phyloP scores from a whole-genome alignment of 75 land plant species.

The Larix kaempferi region DNA sequence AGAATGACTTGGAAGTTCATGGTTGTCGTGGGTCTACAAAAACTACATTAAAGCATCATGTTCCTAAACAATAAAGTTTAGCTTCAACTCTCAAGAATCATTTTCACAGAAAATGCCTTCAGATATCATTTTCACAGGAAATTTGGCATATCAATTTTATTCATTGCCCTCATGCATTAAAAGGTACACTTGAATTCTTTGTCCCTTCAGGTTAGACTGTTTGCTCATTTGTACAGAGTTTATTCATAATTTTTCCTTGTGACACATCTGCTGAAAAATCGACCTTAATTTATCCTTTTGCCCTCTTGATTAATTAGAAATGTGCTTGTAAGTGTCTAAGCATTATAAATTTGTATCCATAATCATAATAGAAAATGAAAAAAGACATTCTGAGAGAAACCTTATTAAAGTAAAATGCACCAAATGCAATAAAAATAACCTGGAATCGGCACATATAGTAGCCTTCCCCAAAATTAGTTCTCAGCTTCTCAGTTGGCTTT shows the following conservation, averaged over 20 bases:
- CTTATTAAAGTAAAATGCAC: not conserved
- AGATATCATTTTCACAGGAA: not conserved
- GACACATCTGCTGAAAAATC: not conserved
- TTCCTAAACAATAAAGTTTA: not conserved
- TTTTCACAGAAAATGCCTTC: too few species aligned
- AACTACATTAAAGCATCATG: not conserved
- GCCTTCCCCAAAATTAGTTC: slow-evolving; percentile 23
- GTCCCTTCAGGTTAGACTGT: not conserved
- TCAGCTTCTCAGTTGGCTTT: slow-evolving; percentile 15
- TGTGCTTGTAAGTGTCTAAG: not conserved
- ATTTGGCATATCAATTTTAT: not conserved
- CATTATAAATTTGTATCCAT: not conserved
- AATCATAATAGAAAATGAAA: not conserved
- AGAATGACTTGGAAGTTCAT: not conserved
- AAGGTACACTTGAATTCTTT: not conserved
- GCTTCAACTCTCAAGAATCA: not conserved
- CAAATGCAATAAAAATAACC: slow-evolving; percentile 13
- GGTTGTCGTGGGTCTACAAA: not conserved
- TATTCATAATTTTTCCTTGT: not conserved
- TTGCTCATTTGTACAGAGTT: not conserved
- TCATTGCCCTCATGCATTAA: not conserved
- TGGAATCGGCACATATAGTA: slow-evolving; percentile 39
- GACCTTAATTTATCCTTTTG: not conserved
- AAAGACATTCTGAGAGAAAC: not conserved
- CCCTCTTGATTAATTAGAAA: not conserved